Percentiles rank a stretch among this genome's conserved stretches.
Evolutionary conservation across 129 eudicot species (phyloP).

Genomic region (Pulicaria dysenterica): DNA sequence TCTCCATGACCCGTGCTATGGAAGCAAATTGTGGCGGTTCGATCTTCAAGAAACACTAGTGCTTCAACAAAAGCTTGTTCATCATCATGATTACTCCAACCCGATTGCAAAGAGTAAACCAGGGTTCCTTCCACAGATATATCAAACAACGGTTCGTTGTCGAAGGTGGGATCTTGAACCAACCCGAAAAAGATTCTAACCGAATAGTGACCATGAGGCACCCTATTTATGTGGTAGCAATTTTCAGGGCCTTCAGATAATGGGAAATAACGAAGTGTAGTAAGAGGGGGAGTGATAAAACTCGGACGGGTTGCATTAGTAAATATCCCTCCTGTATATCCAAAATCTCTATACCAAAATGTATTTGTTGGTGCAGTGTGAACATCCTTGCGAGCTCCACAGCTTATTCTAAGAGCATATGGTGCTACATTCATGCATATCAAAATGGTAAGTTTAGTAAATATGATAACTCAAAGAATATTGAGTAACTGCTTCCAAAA

Average conservation of each 20-base stretch:
- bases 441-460: background rate
- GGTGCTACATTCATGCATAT: constrained; percentile 63
- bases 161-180: constrained; percentile 75
- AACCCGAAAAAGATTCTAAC: constrained; percentile 80
- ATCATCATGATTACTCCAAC: constrained; percentile 94
- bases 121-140: constrained; percentile 86
- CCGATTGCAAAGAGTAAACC: constrained; percentile 70
- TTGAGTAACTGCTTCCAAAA: background rate
- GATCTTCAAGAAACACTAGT: constrained; percentile 69
- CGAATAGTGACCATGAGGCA: constrained; percentile 76
- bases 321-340: constrained; percentile 84
- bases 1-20: constrained; percentile 98
- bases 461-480: background rate
- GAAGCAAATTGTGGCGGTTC: constrained; percentile 78
- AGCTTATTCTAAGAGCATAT: constrained; percentile 80
- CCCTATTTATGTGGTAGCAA: constrained; percentile 70
- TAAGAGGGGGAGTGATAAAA: constrained; percentile 64
- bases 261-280: constrained; percentile 83
- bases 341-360: constrained; percentile 84
- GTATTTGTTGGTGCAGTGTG: constrained; percentile 74
- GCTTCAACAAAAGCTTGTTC: constrained; percentile 82
- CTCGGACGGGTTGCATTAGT: constrained; percentile 80
- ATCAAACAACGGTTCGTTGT: constrained; percentile 86
- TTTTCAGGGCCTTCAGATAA: constrained; percentile 90
- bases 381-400: constrained; percentile 81